These are phyloP conservation scores for Streptanthus diversifolius DNA, from an alignment of 345 rosid genomes.

Conservation along the genomic window DNA sequence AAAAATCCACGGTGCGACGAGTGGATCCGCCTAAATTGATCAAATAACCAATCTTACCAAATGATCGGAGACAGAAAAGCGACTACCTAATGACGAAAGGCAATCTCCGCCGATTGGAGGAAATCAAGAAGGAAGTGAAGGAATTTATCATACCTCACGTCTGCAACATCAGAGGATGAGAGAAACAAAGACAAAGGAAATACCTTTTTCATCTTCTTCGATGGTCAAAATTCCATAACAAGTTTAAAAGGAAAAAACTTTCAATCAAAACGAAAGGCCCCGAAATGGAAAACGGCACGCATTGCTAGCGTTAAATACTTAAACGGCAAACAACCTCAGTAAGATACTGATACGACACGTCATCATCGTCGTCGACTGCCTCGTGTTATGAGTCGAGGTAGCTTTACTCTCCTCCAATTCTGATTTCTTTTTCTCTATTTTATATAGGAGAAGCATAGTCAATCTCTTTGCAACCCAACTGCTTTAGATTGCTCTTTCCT, in stretches of 20 bases:
- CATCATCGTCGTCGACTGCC: slow-evolving; percentile 1
- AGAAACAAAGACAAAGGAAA: neutral
- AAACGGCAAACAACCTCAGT: slow-evolving; percentile 21
- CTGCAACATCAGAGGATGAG: neutral
- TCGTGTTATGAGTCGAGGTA: neutral
- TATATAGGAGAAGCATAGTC: too few relatives aligned
- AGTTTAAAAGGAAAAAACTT: neutral
- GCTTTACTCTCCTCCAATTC: neutral
- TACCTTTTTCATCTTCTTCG: neutral
- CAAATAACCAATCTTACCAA: neutral
- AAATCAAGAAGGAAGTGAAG: neutral
- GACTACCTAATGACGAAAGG: neutral
- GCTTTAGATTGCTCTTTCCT: neutral
- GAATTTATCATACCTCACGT: neutral
- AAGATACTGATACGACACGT: slow-evolving; percentile 3
- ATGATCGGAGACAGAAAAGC: neutral
- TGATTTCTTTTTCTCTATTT: too few relatives aligned
- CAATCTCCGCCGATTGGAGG: neutral
- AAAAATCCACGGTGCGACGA: neutral
- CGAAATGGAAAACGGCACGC: neutral
- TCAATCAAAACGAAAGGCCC: neutral
- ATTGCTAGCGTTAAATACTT: neutral
- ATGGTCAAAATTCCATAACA: slow-evolving; percentile 6
- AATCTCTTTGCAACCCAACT: neutral
- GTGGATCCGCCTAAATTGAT: neutral